Evolutionary conservation across 306 rosid genomes (phyloP).

Genomic region (Quercus robur): DNA sequence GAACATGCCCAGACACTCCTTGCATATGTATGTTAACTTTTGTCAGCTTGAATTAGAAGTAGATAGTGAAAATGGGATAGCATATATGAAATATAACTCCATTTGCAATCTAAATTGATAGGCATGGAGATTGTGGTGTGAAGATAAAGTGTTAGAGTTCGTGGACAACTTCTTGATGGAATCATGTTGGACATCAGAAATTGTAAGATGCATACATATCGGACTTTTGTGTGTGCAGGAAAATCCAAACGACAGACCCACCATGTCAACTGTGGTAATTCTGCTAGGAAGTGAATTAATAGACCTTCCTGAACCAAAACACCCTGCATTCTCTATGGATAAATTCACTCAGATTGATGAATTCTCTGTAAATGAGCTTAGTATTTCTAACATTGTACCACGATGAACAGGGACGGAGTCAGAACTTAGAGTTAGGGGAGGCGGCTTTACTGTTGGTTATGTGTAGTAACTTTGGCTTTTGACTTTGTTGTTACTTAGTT

Average conservation of each 20-base stretch:
- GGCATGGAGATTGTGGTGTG: slow-evolving; percentile 60
- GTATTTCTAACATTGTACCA: slow-evolving; percentile 23
- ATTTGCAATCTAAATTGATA: slow-evolving; percentile 1
- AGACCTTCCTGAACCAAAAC: slow-evolving; percentile 40
- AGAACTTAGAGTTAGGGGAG: too few relatives aligned
- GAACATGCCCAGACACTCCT: slow-evolving; percentile 37
- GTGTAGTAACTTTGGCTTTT: too few relatives aligned
- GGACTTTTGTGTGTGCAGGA: slow-evolving; percentile 62
- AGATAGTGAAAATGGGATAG: too few relatives aligned
- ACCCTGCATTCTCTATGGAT: slow-evolving; percentile 46
- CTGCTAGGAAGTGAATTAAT: slow-evolving; percentile 36
- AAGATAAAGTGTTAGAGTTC: slow-evolving; percentile 37
- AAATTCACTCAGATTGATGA: slow-evolving; percentile 4
- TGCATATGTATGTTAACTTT: slow-evolving; percentile 22
- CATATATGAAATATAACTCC: background rate
- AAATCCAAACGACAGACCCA: slow-evolving; percentile 49
- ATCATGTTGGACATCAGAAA: slow-evolving; percentile 16
- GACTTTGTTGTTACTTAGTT: too few relatives aligned
- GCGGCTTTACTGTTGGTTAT: too few relatives aligned
- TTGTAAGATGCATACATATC: slow-evolving; percentile 40
- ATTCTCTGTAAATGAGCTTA: slow-evolving; percentile 32
- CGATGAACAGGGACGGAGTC: background rate
- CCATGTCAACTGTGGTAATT: slow-evolving; percentile 45
- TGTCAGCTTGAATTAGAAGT: background rate
- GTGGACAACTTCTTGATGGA: slow-evolving; percentile 38